Evolutionary conservation across 768 basidiomycete species (phyloP), one percentile per base, ranked within the genome.

Genomic region (Floccularia luteovirens): DNA sequence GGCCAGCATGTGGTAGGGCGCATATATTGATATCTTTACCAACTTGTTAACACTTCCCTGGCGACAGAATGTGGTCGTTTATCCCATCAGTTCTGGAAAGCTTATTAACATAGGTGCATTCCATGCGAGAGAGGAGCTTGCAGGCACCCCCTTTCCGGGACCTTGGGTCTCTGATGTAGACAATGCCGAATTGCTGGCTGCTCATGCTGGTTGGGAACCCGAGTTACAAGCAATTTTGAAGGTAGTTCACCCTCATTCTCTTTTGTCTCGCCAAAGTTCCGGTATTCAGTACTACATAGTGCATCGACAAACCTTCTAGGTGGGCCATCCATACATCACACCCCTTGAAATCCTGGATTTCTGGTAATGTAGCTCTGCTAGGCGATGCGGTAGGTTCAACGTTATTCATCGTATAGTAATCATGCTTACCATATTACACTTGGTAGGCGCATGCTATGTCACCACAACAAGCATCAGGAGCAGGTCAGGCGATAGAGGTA

Each of bases 401-500:
- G n/a, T n/a, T n/a, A n/a, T n/a, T n/a, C n/a, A n/a, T n/a, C n/a
- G n/a, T n/a, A n/a, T n/a, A 14, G 65, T 67, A 42, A 28, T 55
- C 16, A 17, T 34, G 32, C 32, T 32, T 14, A 13, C n/a, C 7
- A 11, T 31, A n/a, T 24, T 36, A 12, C 12, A 8, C 13, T n/a
- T n/a, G 6, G 2, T 13, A 58, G 71, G 70, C 70, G 0, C 70
- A 74, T 50, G 69, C 64, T 0, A 70, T 70, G 61, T 55, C 62
- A 3, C 70, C 70, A 0, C 61, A 71, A 45, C 59, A 67, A 49
- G 72, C 67, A 1, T 62, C 69, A 0, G 72, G 73, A 2, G 74
- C 70, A 2, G 68, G 70, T 3, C 70, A 71, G 39, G 71, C 72
- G 1, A 63, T 74, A n/a, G 74, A 74, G 53, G 70, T 69, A 45